Conservation (phyloP, 176 grass and related monocot species). For the Juncus inflexus region DNA sequence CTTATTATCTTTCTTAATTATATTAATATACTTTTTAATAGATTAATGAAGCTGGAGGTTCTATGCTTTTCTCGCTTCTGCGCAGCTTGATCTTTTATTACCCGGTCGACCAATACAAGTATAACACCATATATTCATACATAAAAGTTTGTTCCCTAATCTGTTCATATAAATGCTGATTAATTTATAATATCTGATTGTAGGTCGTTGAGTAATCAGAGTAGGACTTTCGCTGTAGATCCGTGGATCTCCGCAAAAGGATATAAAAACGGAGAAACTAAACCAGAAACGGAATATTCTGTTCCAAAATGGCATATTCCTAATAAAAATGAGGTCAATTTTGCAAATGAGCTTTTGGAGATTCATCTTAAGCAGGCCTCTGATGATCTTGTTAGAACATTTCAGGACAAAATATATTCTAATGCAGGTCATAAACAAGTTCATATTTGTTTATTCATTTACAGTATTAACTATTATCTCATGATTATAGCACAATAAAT, state of each 20-base stretch:
- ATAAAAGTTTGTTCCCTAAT: background rate
- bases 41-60: constrained; percentile 89
- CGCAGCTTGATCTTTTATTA: constrained; percentile 78
- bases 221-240: constrained; percentile 52
- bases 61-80: constrained; percentile 69
- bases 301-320: constrained; percentile 80
- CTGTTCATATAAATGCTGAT: constrained; percentile 7
- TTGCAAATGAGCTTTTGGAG: constrained; percentile 82
- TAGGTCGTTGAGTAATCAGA: constrained; percentile 42
- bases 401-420: constrained; percentile 41
- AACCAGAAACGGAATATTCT: constrained; percentile 36
- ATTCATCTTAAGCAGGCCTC: constrained; percentile 82
- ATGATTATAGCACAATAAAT: background rate
- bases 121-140: constrained; percentile 5
- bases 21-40: constrained; percentile 17
- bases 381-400: constrained; percentile 70
- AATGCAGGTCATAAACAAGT: constrained; percentile 51
- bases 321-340: constrained; percentile 62
- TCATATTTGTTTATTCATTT: background rate
- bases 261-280: constrained; percentile 39
- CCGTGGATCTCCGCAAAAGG: constrained; percentile 71
- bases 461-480: background rate
- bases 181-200: constrained; percentile 3
- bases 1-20: constrained; percentile 6
- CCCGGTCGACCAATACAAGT: constrained; percentile 77